Conservation (phyloP, 257 asterid species). For the Jaltomata sinuosa region DNA sequence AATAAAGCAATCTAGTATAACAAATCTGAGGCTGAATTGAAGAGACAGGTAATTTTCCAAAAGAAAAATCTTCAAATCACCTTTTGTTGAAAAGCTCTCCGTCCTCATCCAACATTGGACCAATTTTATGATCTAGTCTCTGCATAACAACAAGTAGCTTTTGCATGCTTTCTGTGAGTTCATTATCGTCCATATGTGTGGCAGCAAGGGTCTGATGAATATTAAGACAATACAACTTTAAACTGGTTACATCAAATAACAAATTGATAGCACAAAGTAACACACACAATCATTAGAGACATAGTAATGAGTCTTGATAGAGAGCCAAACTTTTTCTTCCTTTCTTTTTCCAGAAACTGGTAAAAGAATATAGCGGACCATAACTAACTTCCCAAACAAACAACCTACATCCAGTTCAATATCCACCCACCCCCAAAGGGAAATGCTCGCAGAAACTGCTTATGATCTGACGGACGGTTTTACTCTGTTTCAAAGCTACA, state of each 20-base stretch:
- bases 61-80: slow-evolving; percentile 13
- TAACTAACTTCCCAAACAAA: neutral
- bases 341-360: neutral
- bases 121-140: slow-evolving; percentile 67
- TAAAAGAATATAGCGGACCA: neutral
- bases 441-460: neutral
- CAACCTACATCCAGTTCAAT: too few species aligned
- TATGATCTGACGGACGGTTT: neutral
- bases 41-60: neutral
- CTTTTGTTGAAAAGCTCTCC: slow-evolving; percentile 75
- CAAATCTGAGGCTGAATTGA: neutral
- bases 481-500: neutral
- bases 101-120: slow-evolving; percentile 74
- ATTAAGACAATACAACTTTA: neutral
- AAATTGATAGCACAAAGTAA: neutral
- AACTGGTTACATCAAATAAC: neutral
- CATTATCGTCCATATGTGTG: slow-evolving; percentile 70
- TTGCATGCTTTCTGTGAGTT: slow-evolving; percentile 79
- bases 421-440: neutral
- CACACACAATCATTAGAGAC: neutral
- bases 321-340: neutral
- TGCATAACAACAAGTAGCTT: slow-evolving; percentile 83
- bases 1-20: neutral
- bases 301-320: neutral
- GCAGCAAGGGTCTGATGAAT: slow-evolving; percentile 72